Conservation (phyloP, 306 rosid genomes). For the Castanopsis chinensis region DNA sequence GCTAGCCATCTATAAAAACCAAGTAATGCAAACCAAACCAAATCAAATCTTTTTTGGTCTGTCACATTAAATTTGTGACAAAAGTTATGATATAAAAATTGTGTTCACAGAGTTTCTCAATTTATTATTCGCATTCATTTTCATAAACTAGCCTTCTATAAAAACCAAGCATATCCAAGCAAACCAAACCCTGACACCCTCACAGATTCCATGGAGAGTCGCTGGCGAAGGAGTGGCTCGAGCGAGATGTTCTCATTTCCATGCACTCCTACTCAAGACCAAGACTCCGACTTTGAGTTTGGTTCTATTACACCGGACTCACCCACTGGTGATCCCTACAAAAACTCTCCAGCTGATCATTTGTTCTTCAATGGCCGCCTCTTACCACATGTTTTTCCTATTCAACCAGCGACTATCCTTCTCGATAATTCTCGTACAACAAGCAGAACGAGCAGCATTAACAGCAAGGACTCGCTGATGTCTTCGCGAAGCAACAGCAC, state of each 20-base stretch:
- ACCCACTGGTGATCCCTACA: conserved; percentile 48
- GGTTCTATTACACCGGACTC: conserved; percentile 68
- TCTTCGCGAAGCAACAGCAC: conserved; percentile 83
- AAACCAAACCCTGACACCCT: conserved; percentile 1
- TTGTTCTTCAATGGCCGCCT: conserved; percentile 84
- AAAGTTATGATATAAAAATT: too few relatives aligned
- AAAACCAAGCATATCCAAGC: conserved; percentile 31
- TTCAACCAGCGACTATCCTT: conserved; percentile 21
- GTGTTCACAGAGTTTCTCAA: too few relatives aligned
- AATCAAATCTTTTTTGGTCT: too few relatives aligned
- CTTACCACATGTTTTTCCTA: conserved; percentile 74
- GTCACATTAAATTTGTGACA: too few relatives aligned
- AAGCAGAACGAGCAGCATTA: conserved; percentile 56
- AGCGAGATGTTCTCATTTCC: conserved; percentile 71
- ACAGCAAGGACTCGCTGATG: conserved; percentile 57
- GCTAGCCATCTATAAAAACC: conserved; percentile 2
- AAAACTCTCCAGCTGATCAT: conserved; percentile 77
- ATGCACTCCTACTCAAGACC: conserved; percentile 45
- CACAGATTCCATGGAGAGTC: conserved; percentile 21
- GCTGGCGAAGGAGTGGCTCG: conserved; percentile 30
- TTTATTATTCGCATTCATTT: neutral
- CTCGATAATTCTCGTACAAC: conserved; percentile 16
- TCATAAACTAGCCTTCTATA: neutral
- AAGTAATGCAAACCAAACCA: conserved; percentile 9
- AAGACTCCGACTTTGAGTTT: conserved; percentile 66